A percentile compares a stretch with the other conserved stretches of the same genome.
Evolutionary conservation across 1,139 yeast species (phyloP).

Genomic region (Yamadazyma membranifaciens): DNA sequence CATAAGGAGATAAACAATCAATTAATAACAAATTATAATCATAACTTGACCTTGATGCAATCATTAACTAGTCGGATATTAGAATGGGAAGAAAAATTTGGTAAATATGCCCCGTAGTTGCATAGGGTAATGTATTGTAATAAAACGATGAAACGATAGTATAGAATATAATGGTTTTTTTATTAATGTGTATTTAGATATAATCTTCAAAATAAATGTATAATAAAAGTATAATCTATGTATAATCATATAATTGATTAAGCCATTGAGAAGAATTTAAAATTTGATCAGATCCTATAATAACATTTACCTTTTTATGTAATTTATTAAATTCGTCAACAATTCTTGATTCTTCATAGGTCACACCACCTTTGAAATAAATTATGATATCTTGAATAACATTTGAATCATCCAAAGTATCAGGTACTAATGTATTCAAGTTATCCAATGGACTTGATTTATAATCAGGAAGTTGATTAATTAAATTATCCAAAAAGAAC

Average conservation of each 20-base stretch:
- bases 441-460: background rate
- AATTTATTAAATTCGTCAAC: conserved; percentile 67
- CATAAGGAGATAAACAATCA: conserved; percentile 14
- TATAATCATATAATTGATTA: conserved; percentile 13
- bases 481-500: conserved; percentile 26
- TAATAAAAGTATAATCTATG: conserved; percentile 1
- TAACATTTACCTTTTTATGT: conserved; percentile 45
- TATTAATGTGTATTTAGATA: background rate
- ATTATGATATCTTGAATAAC: conserved; percentile 74
- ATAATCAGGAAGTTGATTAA: background rate
- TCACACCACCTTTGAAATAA: conserved; percentile 86
- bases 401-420: conserved; percentile 16
- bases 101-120: conserved; percentile 46
- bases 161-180: no score
- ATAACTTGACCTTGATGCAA: conserved; percentile 66
- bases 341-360: conserved; percentile 87
- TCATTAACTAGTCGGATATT: conserved; percentile 64
- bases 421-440: conserved; percentile 16
- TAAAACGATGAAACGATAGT: no score
- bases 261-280: conserved; percentile 61
- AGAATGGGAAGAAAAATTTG: conserved; percentile 76
- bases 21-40: conserved; percentile 43
- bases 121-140: no score
- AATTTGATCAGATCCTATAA: conserved; percentile 78
- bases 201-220: no score